These are phyloP conservation scores for Crithidia sp. DNA, from an alignment of 208 protist species.

Conservation along the genomic window DNA sequence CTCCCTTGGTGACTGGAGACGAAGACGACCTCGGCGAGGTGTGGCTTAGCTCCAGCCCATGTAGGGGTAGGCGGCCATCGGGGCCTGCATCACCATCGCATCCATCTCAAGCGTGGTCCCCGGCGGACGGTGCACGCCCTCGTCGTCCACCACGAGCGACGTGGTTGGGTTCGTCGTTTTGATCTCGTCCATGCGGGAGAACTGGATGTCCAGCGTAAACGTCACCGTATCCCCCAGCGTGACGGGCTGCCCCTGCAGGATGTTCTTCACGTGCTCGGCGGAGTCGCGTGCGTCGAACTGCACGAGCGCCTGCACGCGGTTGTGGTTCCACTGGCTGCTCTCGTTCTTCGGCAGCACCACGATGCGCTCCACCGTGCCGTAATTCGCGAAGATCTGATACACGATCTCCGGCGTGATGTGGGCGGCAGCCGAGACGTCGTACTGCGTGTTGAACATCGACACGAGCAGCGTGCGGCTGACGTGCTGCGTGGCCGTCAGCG, in stretches of 20 bases:
- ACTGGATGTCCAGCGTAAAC: slow-evolving; percentile 94
- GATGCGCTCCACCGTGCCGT: slow-evolving; percentile 88
- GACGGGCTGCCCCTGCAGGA: slow-evolving; percentile 90
- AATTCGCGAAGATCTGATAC: slow-evolving; percentile 91
- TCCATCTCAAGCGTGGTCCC: slow-evolving; percentile 23
- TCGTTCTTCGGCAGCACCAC: slow-evolving; percentile 93
- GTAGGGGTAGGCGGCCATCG: slow-evolving; percentile 34
- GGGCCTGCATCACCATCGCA: slow-evolving; percentile 27
- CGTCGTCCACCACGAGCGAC: slow-evolving; percentile 81
- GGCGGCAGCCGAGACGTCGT: slow-evolving; percentile 83
- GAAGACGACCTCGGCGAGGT: background rate
- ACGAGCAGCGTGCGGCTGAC: slow-evolving; percentile 88
- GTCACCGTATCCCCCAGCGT: slow-evolving; percentile 86
- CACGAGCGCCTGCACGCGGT: slow-evolving; percentile 91
- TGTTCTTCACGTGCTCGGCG: slow-evolving; percentile 90
- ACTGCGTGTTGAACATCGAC: slow-evolving; percentile 94
- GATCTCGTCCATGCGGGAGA: slow-evolving; percentile 91
- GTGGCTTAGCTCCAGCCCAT: slow-evolving; percentile 31
- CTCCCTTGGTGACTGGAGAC: no score
- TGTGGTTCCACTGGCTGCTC: slow-evolving; percentile 88
- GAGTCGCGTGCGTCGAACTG: slow-evolving; percentile 85
- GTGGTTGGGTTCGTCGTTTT: slow-evolving; percentile 86
- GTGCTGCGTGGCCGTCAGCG: slow-evolving; percentile 90
- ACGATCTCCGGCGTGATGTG: slow-evolving; percentile 92
- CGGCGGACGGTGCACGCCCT: slow-evolving; percentile 61